phyloP scores from a whole-genome alignment of 108 stramenopile species.

The Nannochloropsis salina region DNA sequence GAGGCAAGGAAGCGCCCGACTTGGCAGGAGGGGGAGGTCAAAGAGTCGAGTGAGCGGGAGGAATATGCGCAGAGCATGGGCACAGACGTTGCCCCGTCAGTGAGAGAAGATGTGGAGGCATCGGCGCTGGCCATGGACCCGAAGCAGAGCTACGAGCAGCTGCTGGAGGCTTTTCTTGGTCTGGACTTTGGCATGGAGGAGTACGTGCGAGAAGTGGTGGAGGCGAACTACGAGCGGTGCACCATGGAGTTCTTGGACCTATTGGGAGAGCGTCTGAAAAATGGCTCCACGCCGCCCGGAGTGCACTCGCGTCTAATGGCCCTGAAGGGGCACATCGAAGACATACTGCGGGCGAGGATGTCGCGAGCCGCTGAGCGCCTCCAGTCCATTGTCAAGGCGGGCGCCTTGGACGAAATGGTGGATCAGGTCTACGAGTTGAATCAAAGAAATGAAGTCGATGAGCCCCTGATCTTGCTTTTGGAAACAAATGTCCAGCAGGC shows the following conservation, averaged over 20 bases:
- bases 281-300: neutral
- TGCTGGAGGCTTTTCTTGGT: neutral
- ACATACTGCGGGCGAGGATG: neutral
- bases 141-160: neutral
- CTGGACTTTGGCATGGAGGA: neutral
- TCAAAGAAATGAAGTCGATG: neutral
- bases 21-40: neutral
- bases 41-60: neutral
- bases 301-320: neutral
- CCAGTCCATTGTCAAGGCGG: neutral
- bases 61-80: neutral
- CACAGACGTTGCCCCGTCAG: neutral
- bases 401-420: neutral
- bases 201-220: neutral
- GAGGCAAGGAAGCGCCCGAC: neutral
- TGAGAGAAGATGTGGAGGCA: neutral
- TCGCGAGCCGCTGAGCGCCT: neutral
- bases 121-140: neutral
- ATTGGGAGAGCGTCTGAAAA: neutral
- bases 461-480: constrained; percentile 7
- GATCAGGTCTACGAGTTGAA: neutral
- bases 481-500: constrained; percentile 18
- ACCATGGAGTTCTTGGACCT: constrained; percentile 11
- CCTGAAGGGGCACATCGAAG: neutral
- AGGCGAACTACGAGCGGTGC: neutral